Evolutionary conservation across 129 eudicot genomes (phyloP), one percentile per base, ranked within the genome.

Genomic region (Erigeron canadensis): DNA sequence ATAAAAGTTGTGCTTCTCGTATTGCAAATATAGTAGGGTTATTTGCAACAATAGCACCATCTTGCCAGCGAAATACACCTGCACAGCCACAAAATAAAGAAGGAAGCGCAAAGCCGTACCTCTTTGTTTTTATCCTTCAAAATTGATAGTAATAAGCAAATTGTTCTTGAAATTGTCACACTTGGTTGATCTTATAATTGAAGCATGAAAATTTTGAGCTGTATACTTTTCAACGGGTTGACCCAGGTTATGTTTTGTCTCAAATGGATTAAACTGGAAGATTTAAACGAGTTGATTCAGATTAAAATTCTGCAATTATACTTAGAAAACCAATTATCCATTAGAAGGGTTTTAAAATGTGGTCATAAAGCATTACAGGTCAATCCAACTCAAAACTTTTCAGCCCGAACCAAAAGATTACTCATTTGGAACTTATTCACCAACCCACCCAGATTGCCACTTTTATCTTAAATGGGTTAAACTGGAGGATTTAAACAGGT

Each of bases 21-120:
- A 93, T 78, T 38, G 98, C 91, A 79, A 93, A 93, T 28, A 93
- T 85, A 60, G 98, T 89, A 70, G 98, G 98, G 79, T 93, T 93
- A 54, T 93, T 93, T 42, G 98, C 98, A 45, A 93, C 90, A 81
- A 93, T 93, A 58, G 98, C 98, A 50, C 98, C 98, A 85, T 93
- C 98, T 93, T 93, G 98, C 98, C 98, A 93, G 67, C 96, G 95
- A 62, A 75, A 79, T 55, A 80, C 81, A 71, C 85, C 98, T 93
- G 82, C 62, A 58, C 15, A 61, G 60, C 19, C 45, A 69, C 42
- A 18, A 17, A 67, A 44, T 46, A 8, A 67, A 62, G 51, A 34
- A 61, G 40, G 71, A 67, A 28, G 47, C 42, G 53, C 57, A 63
- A 76, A 70, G 45, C 19, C 64, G 34, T 63, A 38, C 38, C 38